Conservation (phyloP, 768 basidiomycete species). For the Dacryopinax spathularia region DNA sequence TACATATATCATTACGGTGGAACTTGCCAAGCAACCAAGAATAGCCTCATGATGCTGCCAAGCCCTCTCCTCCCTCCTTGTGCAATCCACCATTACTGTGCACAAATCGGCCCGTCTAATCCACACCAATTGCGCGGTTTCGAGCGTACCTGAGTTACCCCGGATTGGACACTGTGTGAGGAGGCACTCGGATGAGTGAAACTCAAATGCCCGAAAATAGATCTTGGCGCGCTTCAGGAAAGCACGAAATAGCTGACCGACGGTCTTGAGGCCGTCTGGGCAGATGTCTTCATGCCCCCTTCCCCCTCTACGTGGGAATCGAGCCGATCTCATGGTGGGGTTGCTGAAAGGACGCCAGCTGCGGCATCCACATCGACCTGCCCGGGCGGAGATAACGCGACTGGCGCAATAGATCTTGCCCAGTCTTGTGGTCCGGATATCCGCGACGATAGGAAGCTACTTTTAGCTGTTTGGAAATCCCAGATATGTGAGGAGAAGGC, state of each 20-base stretch:
- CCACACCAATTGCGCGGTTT: neutral
- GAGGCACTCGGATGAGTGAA: neutral
- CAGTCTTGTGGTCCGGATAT: neutral
- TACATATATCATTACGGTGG: neutral
- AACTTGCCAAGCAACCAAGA: neutral
- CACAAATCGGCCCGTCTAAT: neutral
- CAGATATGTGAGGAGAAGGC: neutral
- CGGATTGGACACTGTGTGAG: neutral
- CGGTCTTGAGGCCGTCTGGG: neutral
- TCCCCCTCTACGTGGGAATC: neutral
- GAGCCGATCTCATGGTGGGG: neutral
- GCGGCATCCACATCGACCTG: neutral
- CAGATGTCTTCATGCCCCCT: neutral
- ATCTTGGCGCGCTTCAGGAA: neutral
- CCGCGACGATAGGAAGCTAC: neutral
- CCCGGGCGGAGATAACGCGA: neutral
- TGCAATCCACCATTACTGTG: neutral
- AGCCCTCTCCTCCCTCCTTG: neutral
- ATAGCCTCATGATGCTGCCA: neutral
- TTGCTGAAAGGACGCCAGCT: neutral
- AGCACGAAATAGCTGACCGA: neutral
- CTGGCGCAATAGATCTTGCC: neutral
- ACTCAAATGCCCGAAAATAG: constrained; percentile 3
- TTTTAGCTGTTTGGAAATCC: neutral
- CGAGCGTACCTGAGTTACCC: neutral